These are phyloP conservation scores for Metahyphopichia silvanorum DNA, from an alignment of 805 yeast species.

Conservation along the genomic window DNA sequence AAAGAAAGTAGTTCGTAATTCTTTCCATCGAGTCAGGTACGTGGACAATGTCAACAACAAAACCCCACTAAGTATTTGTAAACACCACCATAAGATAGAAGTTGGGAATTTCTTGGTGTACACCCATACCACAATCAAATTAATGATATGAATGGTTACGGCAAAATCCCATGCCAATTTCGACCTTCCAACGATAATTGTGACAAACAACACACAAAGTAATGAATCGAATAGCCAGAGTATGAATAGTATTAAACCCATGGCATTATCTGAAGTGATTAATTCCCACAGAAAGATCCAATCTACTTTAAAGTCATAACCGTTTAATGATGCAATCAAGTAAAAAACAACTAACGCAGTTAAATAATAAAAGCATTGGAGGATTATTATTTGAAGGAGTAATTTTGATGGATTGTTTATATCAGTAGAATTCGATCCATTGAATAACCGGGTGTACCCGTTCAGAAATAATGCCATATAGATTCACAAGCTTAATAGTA, in stretches of 20 bases:
- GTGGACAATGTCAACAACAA: slow-evolving; percentile 80
- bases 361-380: slow-evolving; percentile 76
- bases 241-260: slow-evolving; percentile 70
- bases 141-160: slow-evolving; percentile 82
- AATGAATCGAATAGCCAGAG: slow-evolving; percentile 85
- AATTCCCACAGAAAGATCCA: slow-evolving; percentile 83
- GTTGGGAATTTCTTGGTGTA: slow-evolving; percentile 67
- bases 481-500: not conserved
- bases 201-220: slow-evolving; percentile 78
- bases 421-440: slow-evolving; percentile 20
- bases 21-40: slow-evolving; percentile 90
- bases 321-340: slow-evolving; percentile 63
- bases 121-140: slow-evolving; percentile 65
- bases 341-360: slow-evolving; percentile 68
- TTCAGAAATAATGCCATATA: slow-evolving; percentile 4
- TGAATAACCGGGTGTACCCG: slow-evolving; percentile 25
- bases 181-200: slow-evolving; percentile 85
- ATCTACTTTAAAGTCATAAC: slow-evolving; percentile 60
- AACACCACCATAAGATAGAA: slow-evolving; percentile 77
- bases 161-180: slow-evolving; percentile 97
- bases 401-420: slow-evolving; percentile 31
- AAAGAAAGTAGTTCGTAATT: slow-evolving; percentile 83
- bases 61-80: slow-evolving; percentile 66
- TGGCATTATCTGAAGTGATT: slow-evolving; percentile 68
- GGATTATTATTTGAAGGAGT: slow-evolving; percentile 62